A percentile compares a stretch with the other conserved stretches of the same genome.
These are phyloP conservation scores for Fallopia convolvulus DNA, from an alignment of 148 eudicot species.

Conservation along the genomic window DNA sequence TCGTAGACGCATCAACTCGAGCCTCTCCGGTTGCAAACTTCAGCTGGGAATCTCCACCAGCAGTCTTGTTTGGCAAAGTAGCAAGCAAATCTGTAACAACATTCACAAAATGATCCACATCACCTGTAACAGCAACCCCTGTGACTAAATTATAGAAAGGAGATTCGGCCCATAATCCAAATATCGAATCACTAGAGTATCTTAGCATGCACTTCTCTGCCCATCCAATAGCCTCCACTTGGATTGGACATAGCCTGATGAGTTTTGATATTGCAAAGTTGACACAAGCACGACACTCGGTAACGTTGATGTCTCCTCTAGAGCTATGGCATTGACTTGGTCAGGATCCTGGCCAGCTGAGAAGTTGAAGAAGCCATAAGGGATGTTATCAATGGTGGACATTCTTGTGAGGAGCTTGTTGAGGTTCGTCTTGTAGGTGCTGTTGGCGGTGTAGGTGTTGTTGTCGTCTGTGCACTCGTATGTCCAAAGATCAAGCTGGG, in stretches of 20 bases:
- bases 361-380: conserved; percentile 35
- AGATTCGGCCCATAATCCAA: background rate
- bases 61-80: conserved; percentile 7
- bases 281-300: conserved; percentile 16
- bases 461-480: background rate
- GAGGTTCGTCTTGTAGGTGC: conserved; percentile 19
- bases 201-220: conserved; percentile 14
- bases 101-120: background rate
- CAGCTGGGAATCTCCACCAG: conserved; percentile 17
- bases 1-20: background rate
- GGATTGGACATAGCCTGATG: conserved; percentile 12
- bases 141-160: background rate
- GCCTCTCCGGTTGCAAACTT: conserved; percentile 23
- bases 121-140: background rate
- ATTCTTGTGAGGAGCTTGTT: conserved; percentile 14
- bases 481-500: conserved; percentile 14
- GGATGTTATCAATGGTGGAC: conserved; percentile 14
- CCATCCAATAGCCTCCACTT: conserved; percentile 18
- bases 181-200: background rate
- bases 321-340: conserved; percentile 20
- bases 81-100: background rate
- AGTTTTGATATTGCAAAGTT: background rate
- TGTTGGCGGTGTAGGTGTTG: conserved; percentile 23
- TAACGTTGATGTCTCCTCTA: conserved; percentile 15
- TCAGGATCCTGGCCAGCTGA: conserved; percentile 23